phyloP scores from a whole-genome alignment of 495 filamentous ascomycete species.

The Talaromyces ruber region DNA sequence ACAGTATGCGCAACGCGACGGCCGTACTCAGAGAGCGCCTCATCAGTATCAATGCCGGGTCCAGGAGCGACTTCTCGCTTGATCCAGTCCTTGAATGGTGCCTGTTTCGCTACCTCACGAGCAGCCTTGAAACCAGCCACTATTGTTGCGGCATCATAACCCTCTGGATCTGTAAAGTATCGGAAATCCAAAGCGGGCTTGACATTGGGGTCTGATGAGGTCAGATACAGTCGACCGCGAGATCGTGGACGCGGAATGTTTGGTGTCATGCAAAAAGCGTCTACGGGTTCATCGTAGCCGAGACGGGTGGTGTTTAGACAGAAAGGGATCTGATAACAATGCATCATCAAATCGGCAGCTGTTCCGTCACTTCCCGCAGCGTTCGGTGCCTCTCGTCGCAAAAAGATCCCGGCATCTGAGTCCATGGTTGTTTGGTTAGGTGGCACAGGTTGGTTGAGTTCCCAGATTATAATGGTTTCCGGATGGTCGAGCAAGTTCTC shows the following conservation, averaged over 20 bases:
- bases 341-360: conserved; percentile 79
- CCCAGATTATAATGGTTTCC: conserved; percentile 76
- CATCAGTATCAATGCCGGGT: conserved; percentile 56
- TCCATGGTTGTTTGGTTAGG: conserved; percentile 77
- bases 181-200: conserved; percentile 81
- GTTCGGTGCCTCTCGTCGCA: conserved; percentile 59
- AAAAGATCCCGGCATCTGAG: conserved; percentile 75
- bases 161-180: conserved; percentile 79
- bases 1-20: conserved; percentile 72
- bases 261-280: conserved; percentile 88
- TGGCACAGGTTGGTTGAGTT: conserved; percentile 68
- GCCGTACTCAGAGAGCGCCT: conserved; percentile 66
- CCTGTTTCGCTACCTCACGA: conserved; percentile 58
- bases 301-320: conserved; percentile 63
- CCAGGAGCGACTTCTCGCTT: conserved; percentile 73
- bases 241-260: conserved; percentile 80
- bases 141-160: conserved; percentile 73
- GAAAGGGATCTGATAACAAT: conserved; percentile 86
- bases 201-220: conserved; percentile 57
- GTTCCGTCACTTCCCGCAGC: conserved; percentile 58
- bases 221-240: conserved; percentile 63
- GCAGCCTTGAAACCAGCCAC: conserved; percentile 70
- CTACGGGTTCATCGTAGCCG: conserved; percentile 62
- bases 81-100: conserved; percentile 72
- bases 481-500: conserved; percentile 74